Base-by-base conservation (phyloP, 495 filamentous ascomycete species). In the Podospora bellae-mahoneyi region DNA sequence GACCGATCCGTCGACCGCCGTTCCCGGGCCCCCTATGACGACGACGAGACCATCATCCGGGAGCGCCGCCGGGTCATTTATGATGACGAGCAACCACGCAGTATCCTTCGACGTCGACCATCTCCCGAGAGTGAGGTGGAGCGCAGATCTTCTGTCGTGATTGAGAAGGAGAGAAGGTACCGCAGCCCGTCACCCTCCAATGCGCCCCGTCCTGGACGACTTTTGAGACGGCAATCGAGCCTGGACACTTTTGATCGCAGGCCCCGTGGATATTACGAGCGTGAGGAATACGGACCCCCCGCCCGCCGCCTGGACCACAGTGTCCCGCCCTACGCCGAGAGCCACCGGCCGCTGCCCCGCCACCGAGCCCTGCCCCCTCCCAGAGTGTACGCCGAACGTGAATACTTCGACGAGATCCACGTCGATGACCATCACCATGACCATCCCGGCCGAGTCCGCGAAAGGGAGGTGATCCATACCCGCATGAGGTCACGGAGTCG, bases 391-490 rank as follows among this genome's bases (percentile, higher is more conserved):
- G 87, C 72, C 62, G 84, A 79, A 74, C 82, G 78, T 64, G 84
- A 85, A 27, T 78, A 74, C 71, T 78, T 71, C 69, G 83, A 84
- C 20, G 89, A 92, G 63, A 90, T 92, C 67, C 90, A 87, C 72
- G 90, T 86, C 10, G 89, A 92, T 62, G 89, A 91, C 3, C 86
- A 90, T 64, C 90, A 83, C 69, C 82, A 86, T 58, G 82, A 78
- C n/a, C 83, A 84, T 57, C 83, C 84, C 1, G 88, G 90, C 68
- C 81, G 85, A 58, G 80, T 84, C 32, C 73, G 74, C 5, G 84
- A 86, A 72, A 80, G 78, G 63, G 84, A 85, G 70, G 66, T 84
- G 9, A 78, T 86, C 44, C 77, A 77, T 34, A 74, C 73, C 5
- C 76, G 75, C 23, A 76, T 77, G 27, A 74, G 78, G 18, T 75